Evolutionary conservation across 805 yeast species (phyloP).

Genomic region (Zygoascus biomembranicola): DNA sequence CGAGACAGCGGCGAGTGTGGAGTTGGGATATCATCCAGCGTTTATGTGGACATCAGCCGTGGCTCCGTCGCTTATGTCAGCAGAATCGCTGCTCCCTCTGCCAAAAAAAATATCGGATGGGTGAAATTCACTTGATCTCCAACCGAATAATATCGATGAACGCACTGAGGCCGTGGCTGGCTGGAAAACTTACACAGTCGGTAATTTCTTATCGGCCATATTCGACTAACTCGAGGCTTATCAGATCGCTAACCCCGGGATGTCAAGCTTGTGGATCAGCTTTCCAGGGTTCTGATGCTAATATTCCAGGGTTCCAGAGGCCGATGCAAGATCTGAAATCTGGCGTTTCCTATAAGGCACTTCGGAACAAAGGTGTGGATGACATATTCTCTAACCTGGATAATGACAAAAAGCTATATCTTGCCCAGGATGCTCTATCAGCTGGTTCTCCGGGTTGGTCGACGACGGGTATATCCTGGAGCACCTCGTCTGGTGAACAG

Average conservation of each 20-base stretch:
- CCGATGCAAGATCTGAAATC: background rate
- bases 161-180: too few relatives aligned
- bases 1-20: too few relatives aligned
- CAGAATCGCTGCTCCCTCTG: too few relatives aligned
- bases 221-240: background rate
- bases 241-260: background rate
- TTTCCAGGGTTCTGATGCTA: background rate
- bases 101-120: too few relatives aligned
- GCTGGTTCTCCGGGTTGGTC: background rate
- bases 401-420: conserved; percentile 11
- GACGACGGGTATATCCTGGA: background rate
- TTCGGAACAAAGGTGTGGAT: background rate
- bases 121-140: too few relatives aligned
- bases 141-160: too few relatives aligned
- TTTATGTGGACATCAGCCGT: too few relatives aligned
- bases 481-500: background rate
- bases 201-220: background rate
- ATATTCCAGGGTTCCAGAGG: background rate
- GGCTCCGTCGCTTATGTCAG: too few relatives aligned
- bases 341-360: background rate
- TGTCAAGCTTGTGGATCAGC: conserved; percentile 1
- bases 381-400: conserved; percentile 8
- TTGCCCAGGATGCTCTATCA: conserved; percentile 6
- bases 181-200: background rate
- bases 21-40: too few relatives aligned